Evolutionary conservation across 2,329 filamentous ascomycete species (phyloP).

Genomic region (Aspergillus sp.): DNA sequence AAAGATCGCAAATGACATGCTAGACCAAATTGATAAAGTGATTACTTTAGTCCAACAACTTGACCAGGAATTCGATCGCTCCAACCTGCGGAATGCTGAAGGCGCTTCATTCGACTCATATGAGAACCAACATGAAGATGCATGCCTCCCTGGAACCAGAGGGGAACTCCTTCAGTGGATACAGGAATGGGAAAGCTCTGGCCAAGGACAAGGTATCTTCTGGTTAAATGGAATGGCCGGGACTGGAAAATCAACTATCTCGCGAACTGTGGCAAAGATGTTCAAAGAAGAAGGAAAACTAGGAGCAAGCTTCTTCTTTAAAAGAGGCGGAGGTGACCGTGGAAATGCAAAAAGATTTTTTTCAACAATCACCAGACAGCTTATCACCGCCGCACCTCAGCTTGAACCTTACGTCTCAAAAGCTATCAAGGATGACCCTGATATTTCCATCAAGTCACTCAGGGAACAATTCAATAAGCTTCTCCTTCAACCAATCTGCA

Average conservation of each 20-base stretch:
- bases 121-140: not conserved
- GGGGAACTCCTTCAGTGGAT: too few relatives aligned
- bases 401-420: too few relatives aligned
- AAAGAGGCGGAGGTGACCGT: slow-evolving; percentile 1
- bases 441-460: not conserved
- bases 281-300: not conserved
- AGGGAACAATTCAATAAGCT: not conserved
- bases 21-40: slow-evolving; percentile 1
- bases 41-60: not conserved
- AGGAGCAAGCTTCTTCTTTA: slow-evolving; percentile 4
- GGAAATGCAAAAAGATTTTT: not conserved
- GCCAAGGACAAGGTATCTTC: too few relatives aligned
- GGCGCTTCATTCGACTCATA: slow-evolving; percentile 16
- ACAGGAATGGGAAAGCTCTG: too few relatives aligned
- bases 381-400: too few relatives aligned
- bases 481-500: not conserved
- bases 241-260: slow-evolving; percentile 5
- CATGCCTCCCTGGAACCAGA: slow-evolving; percentile 15
- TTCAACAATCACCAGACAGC: too few relatives aligned
- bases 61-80: not conserved
- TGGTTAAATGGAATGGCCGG: too few relatives aligned
- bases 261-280: slow-evolving; percentile 5
- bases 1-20: slow-evolving; percentile 2
- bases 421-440: not conserved
- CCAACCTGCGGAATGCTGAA: not conserved